Base-by-base conservation (phyloP, 2,329 filamentous ascomycete species). In the Elsinoe necatrix region DNA sequence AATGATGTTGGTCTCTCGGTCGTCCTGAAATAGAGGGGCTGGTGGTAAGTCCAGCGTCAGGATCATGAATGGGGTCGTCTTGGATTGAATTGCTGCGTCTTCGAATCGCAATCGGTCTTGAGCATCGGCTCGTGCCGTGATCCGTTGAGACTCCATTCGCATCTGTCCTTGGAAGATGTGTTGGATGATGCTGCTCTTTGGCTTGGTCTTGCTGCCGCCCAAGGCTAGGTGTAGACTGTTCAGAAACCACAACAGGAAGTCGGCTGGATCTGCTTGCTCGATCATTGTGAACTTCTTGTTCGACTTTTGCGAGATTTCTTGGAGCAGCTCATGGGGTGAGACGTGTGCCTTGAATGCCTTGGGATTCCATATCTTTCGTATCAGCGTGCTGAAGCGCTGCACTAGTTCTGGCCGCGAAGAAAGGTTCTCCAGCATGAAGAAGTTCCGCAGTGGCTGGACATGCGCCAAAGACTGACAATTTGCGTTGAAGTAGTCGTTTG, bases 401-500 rank as follows among this genome's bases (percentile, higher is more conserved):
- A 88, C 89, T 31, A 98, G 82, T 72, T 97, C 90, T 2, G 89
- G 84, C 58, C 78, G 80, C 9, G 79, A 78, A 9, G 79, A 79
- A 54, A 96, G 85, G 63, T 95, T 81, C 67, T 95, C 89, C 1
- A 97, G 80, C 66, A 98, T 83, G 68, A 97, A 84, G 73, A 84
- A 97, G 69, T 97, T 96, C 31, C 93, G 84, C 63, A 98, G 76
- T 3, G 93, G 92, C 18, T 84, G 77, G 23, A 97, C 89, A 71
- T 98, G 93, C 2, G 92, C 85, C 35, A 98, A 79, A 5, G 91
- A 86, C 71, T 98, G 93, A 50, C 95, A 86, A 2, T 96, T 82
- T 23, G 95, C 92, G 68, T 98, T 98, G 67, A 97, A 80, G 74
- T 98, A 98, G 75, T 98, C 93, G 73, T 98, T 98, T 58, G 93